Conservation (phyloP, 2,329 filamentous ascomycete genomes). For the Byssochlamys sp. region DNA sequence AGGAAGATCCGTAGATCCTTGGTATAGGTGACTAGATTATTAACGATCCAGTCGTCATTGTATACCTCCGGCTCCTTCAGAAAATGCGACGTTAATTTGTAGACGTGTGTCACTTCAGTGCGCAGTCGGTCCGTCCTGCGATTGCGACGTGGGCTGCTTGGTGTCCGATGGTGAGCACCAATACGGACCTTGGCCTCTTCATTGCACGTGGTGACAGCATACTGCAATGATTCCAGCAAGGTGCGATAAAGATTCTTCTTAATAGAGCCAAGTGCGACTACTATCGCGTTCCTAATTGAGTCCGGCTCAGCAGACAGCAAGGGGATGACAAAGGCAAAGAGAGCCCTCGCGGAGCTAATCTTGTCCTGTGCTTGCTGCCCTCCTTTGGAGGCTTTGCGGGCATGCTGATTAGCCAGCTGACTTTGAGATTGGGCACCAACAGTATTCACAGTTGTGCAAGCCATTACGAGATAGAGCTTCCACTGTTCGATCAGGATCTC, state of each 20-base stretch:
- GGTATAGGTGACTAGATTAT: slow-evolving; percentile 77
- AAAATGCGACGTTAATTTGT: slow-evolving; percentile 86
- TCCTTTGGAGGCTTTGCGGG: slow-evolving; percentile 66
- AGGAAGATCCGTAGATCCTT: slow-evolving; percentile 89
- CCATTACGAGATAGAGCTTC: slow-evolving; percentile 95
- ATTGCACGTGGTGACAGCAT: slow-evolving; percentile 74
- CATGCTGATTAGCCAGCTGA: slow-evolving; percentile 60
- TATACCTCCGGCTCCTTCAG: slow-evolving; percentile 68
- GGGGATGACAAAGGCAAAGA: slow-evolving; percentile 87
- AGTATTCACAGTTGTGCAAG: slow-evolving; percentile 86
- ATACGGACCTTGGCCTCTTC: slow-evolving; percentile 79
- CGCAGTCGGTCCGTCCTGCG: slow-evolving; percentile 75
- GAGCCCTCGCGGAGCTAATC: slow-evolving; percentile 73
- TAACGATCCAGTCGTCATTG: slow-evolving; percentile 80
- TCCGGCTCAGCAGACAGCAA: slow-evolving; percentile 70
- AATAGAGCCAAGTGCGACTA: slow-evolving; percentile 84
- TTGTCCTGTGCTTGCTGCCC: slow-evolving; percentile 59
- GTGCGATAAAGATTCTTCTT: slow-evolving; percentile 89
- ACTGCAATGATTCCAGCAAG: slow-evolving; percentile 78
- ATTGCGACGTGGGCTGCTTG: slow-evolving; percentile 72
- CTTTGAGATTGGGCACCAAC: slow-evolving; percentile 56
- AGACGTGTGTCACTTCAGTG: slow-evolving; percentile 92
- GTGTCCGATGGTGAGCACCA: slow-evolving; percentile 64
- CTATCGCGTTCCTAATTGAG: slow-evolving; percentile 79
- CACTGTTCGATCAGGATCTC: slow-evolving; percentile 91